These are phyloP conservation scores for Urochloa ruziziensis DNA, from an alignment of 176 grass and related monocot genomes.

Conservation along the genomic window DNA sequence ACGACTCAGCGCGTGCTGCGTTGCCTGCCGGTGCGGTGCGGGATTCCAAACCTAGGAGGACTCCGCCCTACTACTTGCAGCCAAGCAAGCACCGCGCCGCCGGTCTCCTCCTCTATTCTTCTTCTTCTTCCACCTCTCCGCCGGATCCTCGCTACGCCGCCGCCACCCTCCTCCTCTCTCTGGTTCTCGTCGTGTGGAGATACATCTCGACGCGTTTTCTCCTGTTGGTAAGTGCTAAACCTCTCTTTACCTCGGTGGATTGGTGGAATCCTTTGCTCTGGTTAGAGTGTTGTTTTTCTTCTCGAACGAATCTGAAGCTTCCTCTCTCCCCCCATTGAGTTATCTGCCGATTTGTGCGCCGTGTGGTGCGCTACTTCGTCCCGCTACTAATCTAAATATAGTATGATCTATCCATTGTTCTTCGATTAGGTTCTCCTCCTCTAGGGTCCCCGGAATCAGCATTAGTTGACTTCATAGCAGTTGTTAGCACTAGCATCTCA, in stretches of 20 bases:
- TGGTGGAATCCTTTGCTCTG: not conserved
- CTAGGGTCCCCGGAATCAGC: not conserved
- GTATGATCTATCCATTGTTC: not conserved
- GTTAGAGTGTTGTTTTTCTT: not conserved
- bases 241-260: not conserved
- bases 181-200: not conserved
- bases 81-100: not conserved
- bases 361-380: not conserved
- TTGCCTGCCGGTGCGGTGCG: not conserved
- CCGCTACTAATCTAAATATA: too few relatives aligned
- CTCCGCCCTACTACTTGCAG: not conserved
- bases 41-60: conserved; percentile 18
- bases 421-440: not conserved
- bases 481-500: too few relatives aligned
- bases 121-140: not conserved
- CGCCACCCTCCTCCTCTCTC: not conserved
- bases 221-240: not conserved
- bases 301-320: not conserved
- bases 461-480: not conserved
- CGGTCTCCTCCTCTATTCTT: not conserved
- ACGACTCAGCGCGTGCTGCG: too few relatives aligned
- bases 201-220: not conserved
- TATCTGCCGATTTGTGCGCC: not conserved
- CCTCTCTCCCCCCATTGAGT: not conserved
- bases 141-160: not conserved